Evolutionary conservation across 2,329 filamentous ascomycete genomes (phyloP).

Genomic region (Ophiostoma sp.): DNA sequence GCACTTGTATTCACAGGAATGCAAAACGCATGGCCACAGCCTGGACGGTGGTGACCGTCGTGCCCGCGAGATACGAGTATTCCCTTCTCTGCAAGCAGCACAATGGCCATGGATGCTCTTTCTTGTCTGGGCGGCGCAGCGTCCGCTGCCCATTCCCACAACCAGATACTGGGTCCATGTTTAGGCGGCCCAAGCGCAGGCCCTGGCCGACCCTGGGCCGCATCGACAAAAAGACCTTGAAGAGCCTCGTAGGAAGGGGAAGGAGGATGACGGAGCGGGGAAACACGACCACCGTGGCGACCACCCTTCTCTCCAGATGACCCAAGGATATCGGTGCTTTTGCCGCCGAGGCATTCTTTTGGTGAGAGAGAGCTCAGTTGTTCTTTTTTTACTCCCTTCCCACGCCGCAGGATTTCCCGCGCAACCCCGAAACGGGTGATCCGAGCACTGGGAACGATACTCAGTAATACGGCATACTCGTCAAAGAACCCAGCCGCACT

Average conservation of each 20-base stretch:
- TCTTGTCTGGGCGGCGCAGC: background rate
- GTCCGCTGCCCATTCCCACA: background rate
- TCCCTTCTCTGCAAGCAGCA: background rate
- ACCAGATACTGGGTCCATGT: background rate
- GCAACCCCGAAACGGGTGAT: constrained; percentile 1
- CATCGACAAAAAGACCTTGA: background rate
- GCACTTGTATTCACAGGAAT: background rate
- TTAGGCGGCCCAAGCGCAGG: background rate
- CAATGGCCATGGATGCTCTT: background rate
- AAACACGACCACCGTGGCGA: background rate
- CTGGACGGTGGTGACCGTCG: background rate
- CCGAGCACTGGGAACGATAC: background rate
- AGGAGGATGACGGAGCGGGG: background rate
- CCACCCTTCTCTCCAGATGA: background rate
- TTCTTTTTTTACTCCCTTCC: background rate
- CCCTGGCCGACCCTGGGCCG: background rate
- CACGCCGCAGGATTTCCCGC: background rate
- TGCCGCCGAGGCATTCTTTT: background rate
- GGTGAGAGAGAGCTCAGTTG: background rate
- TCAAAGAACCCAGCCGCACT: background rate
- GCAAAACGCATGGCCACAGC: background rate
- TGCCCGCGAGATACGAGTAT: background rate
- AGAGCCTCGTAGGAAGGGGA: too few relatives aligned
- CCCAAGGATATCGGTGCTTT: background rate
- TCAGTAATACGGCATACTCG: background rate